Percentiles rank a stretch among this genome's conserved stretches.
phyloP scores from a whole-genome alignment of 140 eudicot genomes.

The Oenanthe javanica region DNA sequence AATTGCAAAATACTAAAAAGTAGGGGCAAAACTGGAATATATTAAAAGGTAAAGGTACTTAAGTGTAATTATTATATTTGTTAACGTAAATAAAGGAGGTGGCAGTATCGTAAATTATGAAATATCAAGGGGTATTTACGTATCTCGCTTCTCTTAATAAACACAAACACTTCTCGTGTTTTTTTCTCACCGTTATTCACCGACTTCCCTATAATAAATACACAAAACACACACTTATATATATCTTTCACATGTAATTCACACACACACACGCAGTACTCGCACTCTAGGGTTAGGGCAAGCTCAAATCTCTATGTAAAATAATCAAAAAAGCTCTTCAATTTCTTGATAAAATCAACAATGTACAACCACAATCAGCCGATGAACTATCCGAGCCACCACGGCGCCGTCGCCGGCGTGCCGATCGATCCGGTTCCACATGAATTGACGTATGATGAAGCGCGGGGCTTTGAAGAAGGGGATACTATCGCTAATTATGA shows the following conservation, averaged over 20 bases:
- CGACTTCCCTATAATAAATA: not conserved
- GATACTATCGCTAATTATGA: conserved; percentile 9
- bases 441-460: not conserved
- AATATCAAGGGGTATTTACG: not conserved
- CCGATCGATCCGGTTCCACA: not conserved
- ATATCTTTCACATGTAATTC: too few species aligned
- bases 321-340: not conserved
- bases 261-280: not conserved
- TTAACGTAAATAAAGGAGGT: not conserved
- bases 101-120: not conserved
- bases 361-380: conserved; percentile 1
- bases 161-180: not conserved
- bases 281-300: not conserved
- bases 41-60: too few species aligned
- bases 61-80: too few species aligned
- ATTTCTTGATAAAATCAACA: not conserved
- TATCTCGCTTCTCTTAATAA: not conserved
- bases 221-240: too few species aligned
- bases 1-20: too few species aligned
- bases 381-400: not conserved
- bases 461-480: conserved; percentile 3
- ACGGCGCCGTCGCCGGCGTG: not conserved
- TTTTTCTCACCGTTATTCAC: not conserved
- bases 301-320: not conserved
- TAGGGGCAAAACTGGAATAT: too few species aligned